Percentiles rank a stretch among this genome's conserved stretches.
phyloP scores from a whole-genome alignment of 2,329 filamentous ascomycete genomes.

The Spiromastix sp. region DNA sequence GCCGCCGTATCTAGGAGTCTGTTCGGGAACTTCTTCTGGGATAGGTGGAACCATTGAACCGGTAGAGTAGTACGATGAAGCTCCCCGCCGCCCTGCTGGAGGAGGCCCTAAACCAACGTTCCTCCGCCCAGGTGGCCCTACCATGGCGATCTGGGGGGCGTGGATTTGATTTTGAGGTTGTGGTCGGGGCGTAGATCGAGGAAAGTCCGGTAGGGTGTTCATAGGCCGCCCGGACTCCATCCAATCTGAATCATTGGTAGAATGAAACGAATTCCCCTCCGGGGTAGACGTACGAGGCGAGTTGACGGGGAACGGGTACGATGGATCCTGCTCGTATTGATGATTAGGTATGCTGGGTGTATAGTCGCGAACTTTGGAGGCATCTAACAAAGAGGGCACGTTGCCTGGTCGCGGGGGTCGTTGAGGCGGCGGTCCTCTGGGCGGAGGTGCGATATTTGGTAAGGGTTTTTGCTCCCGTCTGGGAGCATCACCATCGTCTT shows the following conservation, averaged over 20 bases:
- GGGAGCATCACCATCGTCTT: conserved; percentile 22
- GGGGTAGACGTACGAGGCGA: no score
- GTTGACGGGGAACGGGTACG: no score
- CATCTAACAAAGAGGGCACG: conserved; percentile 27
- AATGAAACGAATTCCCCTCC: conserved; percentile 15
- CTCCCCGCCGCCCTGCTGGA: conserved; percentile 24
- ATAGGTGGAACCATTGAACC: conserved; percentile 65
- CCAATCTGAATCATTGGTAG: conserved; percentile 15
- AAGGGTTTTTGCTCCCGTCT: conserved; percentile 16
- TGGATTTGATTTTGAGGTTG: no score
- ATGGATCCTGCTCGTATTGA: conserved; percentile 12
- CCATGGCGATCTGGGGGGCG: conserved; percentile 11
- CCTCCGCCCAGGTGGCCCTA: conserved; percentile 16
- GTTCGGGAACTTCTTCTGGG: conserved; percentile 54
- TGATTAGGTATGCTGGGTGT: conserved; percentile 17
- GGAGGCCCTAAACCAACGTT: conserved; percentile 20
- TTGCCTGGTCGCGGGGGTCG: conserved; percentile 31
- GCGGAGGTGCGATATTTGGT: conserved; percentile 18
- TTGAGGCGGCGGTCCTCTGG: conserved; percentile 30
- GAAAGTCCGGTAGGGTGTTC: conserved; percentile 20
- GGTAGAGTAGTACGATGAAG: conserved; percentile 42
- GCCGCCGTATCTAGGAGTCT: conserved; percentile 42
- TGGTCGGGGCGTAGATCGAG: conserved; percentile 13
- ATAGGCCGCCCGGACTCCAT: conserved; percentile 6
- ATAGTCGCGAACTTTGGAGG: conserved; percentile 21